Evolutionary conservation across 805 yeast genomes (phyloP).

Genomic region (Zygotorulaspora sp.): DNA sequence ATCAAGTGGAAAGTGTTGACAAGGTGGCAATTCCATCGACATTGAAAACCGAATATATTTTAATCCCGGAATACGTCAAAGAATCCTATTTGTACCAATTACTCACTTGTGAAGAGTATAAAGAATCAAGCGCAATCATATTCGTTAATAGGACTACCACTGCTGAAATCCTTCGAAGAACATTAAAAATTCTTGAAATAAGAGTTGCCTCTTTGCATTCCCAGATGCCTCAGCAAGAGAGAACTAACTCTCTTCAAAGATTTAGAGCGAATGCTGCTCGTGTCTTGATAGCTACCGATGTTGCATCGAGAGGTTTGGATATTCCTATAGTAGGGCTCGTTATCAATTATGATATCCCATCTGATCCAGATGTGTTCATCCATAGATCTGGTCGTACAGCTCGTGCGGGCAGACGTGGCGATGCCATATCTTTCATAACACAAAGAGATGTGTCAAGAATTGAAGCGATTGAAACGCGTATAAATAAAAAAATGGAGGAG

Average conservation of each 20-base stretch:
- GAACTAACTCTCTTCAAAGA: constrained; percentile 86
- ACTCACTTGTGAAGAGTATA: constrained; percentile 57
- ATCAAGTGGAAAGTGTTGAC: constrained; percentile 70
- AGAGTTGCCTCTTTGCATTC: constrained; percentile 90
- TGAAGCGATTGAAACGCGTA: constrained; percentile 80
- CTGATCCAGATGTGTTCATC: constrained; percentile 92
- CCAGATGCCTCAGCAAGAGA: constrained; percentile 87
- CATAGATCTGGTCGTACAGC: constrained; percentile 99
- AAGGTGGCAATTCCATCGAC: constrained; percentile 77
- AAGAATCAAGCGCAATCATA: constrained; percentile 68
- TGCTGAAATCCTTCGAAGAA: constrained; percentile 81
- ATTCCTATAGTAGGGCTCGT: constrained; percentile 91
- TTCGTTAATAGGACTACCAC: constrained; percentile 89
- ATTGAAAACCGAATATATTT: constrained; percentile 57
- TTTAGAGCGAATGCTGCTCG: constrained; percentile 94
- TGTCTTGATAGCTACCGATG: constrained; percentile 91
- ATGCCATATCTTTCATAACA: constrained; percentile 72
- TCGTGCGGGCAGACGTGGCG: constrained; percentile 92
- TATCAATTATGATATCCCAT: constrained; percentile 87
- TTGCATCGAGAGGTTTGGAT: constrained; percentile 95
- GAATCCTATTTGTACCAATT: constrained; percentile 79
- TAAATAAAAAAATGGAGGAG: constrained; percentile 72
- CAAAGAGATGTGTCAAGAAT: constrained; percentile 81
- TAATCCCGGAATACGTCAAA: constrained; percentile 83
- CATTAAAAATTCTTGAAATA: constrained; percentile 66